phyloP scores from a whole-genome alignment of 305 asterid genomes.

The Withania somnifera region DNA sequence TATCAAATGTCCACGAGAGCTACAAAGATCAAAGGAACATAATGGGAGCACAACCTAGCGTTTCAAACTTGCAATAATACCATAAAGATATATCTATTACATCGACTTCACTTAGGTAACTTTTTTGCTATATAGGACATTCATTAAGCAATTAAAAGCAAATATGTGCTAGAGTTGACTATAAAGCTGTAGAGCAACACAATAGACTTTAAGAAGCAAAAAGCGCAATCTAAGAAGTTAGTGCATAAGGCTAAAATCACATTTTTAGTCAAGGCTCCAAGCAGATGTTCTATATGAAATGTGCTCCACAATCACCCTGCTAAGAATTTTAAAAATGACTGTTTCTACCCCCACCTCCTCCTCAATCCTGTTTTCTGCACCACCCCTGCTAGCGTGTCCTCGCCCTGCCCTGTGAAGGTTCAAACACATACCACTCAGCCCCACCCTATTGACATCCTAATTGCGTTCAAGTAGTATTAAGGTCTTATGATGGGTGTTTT shows the following conservation, averaged over 20 bases:
- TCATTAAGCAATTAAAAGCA: neutral
- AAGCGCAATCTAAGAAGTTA: neutral
- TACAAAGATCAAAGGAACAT: slow-evolving; percentile 15
- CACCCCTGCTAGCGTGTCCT: neutral
- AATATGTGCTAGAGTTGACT: neutral
- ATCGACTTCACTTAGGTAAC: neutral
- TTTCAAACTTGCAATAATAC: neutral
- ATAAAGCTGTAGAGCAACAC: neutral
- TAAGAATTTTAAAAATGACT: neutral
- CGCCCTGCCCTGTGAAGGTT: neutral
- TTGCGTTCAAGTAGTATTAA: neutral
- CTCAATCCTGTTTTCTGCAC: neutral
- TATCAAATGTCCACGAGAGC: slow-evolving; percentile 94
- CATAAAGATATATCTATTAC: neutral
- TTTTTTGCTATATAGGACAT: neutral
- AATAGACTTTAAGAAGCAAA: neutral
- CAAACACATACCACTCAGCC: neutral
- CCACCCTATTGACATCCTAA: neutral
- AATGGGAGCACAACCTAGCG: neutral
- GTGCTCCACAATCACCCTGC: neutral
- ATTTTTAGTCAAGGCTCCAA: neutral
- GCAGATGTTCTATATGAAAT: neutral
- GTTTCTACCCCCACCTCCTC: neutral
- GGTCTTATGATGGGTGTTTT: neutral
- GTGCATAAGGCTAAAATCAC: neutral